phyloP scores from a whole-genome alignment of 495 filamentous ascomycete genomes.

The Xylaria acuta region DNA sequence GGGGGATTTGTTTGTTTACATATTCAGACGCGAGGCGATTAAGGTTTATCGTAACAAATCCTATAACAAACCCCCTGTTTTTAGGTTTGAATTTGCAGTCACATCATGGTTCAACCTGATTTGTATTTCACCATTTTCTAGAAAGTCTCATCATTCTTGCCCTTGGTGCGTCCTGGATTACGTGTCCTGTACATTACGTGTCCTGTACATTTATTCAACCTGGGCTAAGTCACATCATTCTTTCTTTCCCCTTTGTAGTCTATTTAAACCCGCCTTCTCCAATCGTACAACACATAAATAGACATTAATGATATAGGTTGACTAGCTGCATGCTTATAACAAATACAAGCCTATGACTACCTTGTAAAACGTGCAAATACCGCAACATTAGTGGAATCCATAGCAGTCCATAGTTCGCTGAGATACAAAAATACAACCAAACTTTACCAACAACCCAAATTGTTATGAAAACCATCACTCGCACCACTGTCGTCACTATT shows the following conservation, averaged over 20 bases:
- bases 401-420: background rate
- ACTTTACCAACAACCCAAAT: conserved; percentile 1
- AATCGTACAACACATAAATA: conserved; percentile 14
- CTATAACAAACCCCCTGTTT: conserved; percentile 15
- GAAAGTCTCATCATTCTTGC: conserved; percentile 19
- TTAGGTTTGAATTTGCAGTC: conserved; percentile 21
- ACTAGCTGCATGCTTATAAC: background rate
- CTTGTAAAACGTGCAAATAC: background rate
- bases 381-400: background rate
- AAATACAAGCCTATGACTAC: background rate
- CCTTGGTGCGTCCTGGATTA: conserved; percentile 17
- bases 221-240: conserved; percentile 15
- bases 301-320: background rate
- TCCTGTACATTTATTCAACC: conserved; percentile 18
- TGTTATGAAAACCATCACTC: conserved; percentile 1
- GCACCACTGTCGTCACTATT: background rate
- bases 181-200: conserved; percentile 11
- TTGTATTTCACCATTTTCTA: conserved; percentile 23
- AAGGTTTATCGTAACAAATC: conserved; percentile 23
- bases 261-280: conserved; percentile 13
- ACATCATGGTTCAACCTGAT: conserved; percentile 22
- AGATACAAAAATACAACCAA: background rate
- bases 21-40: conserved; percentile 19
- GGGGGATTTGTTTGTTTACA: conserved; percentile 21
- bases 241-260: conserved; percentile 14